phyloP scores from a whole-genome alignment of 2,329 filamentous ascomycete genomes.

The Sarocladium oryzae region DNA sequence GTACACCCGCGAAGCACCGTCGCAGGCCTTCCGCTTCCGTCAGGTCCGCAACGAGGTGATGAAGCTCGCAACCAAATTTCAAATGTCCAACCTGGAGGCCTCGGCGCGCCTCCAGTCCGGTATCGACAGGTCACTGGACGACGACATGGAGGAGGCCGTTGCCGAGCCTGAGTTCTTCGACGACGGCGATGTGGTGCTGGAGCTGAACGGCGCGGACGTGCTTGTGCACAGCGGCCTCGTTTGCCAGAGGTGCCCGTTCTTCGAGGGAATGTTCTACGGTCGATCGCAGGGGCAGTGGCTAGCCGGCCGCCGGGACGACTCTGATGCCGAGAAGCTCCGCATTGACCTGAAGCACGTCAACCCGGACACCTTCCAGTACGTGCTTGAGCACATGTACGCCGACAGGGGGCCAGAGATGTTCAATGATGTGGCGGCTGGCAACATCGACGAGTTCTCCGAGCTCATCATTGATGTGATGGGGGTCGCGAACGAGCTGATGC shows the following conservation, averaged over 20 bases:
- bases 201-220: conserved; percentile 68
- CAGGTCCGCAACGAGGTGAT: conserved; percentile 81
- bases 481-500: conserved; percentile 89
- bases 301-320: conserved; percentile 52
- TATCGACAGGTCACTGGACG: conserved; percentile 55
- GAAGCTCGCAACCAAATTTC: conserved; percentile 68
- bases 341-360: conserved; percentile 82
- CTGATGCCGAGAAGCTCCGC: conserved; percentile 40
- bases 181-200: conserved; percentile 71
- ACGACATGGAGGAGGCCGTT: conserved; percentile 66
- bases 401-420: conserved; percentile 79
- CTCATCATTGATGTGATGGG: conserved; percentile 86
- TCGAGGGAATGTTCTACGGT: conserved; percentile 83
- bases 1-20: conserved; percentile 58
- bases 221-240: conserved; percentile 71
- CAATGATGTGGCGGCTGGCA: conserved; percentile 59
- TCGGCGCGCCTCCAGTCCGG: conserved; percentile 69
- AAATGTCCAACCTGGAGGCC: conserved; percentile 65
- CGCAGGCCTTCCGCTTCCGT: conserved; percentile 66
- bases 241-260: conserved; percentile 85
- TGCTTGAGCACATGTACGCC: conserved; percentile 75
- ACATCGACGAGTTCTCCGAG: conserved; percentile 79
- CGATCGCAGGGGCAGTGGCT: conserved; percentile 82
- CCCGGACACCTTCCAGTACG: conserved; percentile 66
- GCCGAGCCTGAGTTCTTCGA: conserved; percentile 65